Percentiles rank a stretch among this genome's conserved stretches.
Conservation (phyloP, 495 filamentous ascomycete species). For the Platismatia glauca region DNA sequence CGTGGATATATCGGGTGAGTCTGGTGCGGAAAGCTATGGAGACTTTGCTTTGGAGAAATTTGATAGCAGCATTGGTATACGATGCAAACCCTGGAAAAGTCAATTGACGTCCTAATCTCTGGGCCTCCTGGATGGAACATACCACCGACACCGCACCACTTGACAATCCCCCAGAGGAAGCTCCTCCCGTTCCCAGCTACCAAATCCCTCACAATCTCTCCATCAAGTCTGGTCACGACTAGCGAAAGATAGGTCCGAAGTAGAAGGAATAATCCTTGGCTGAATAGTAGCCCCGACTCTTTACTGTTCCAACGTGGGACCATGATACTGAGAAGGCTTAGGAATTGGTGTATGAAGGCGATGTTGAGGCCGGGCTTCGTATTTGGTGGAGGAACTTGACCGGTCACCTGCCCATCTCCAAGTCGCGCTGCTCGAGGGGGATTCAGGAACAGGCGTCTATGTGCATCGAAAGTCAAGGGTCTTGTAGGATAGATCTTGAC, state of each 20-base stretch:
- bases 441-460: slow-evolving; percentile 85
- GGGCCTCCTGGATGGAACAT: background rate
- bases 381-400: slow-evolving; percentile 70
- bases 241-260: slow-evolving; percentile 89
- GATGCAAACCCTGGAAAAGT: slow-evolving; percentile 59
- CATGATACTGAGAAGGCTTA: slow-evolving; percentile 94
- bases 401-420: slow-evolving; percentile 52
- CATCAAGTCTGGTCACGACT: slow-evolving; percentile 85
- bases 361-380: slow-evolving; percentile 90
- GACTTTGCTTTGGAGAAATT: slow-evolving; percentile 95
- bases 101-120: background rate
- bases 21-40: slow-evolving; percentile 97
- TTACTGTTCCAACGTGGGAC: slow-evolving; percentile 91
- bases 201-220: slow-evolving; percentile 91
- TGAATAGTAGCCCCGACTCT: slow-evolving; percentile 79
- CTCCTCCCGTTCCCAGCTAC: slow-evolving; percentile 84
- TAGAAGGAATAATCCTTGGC: slow-evolving; percentile 61
- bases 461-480: slow-evolving; percentile 88
- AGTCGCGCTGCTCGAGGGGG: slow-evolving; percentile 70
- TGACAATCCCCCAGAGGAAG: slow-evolving; percentile 83
- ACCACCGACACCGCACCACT: slow-evolving; percentile 65
- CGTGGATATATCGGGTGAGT: slow-evolving; percentile 93
- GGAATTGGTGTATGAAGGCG: slow-evolving; percentile 96
- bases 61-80: slow-evolving; percentile 95
- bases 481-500: slow-evolving; percentile 92